Evolutionary conservation across 169 alveolate species (phyloP), one percentile per base, ranked within the genome.

Genomic region (Ichthyophthirius multifiliis): DNA sequence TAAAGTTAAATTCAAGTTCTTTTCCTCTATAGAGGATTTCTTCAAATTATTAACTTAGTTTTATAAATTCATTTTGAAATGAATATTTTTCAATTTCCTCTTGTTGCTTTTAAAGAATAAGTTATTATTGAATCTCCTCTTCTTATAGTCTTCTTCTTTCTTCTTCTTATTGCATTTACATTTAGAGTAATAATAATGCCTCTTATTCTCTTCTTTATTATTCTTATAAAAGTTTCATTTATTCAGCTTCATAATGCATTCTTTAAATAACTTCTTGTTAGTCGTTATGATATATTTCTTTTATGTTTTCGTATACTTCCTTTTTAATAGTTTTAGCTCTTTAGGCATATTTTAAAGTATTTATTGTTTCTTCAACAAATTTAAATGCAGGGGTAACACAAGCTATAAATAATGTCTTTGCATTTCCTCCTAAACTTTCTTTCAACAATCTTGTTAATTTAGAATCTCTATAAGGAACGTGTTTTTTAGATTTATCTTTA

Each of bases 321-420:
- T 91, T 90, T 77, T 92, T 88, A 43, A 93, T 89, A 46, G 83
- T 89, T 75, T 89, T 90, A n/a, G 95, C 95, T 85, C 97, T 83
- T 34, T 84, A 74, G n/a, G 97, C 93, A 76, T 90, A 93, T 62
- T 82, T 74, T 64, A 90, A 77, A 20, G 97, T 93, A 74, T 93
- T 93, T 6, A 87, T 78, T 13, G 94, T 90, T 84, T 93, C 97
- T 75, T 90, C 95, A 41, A 63, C 83, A 35, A 88, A 85, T 35
- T 65, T 55, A 20, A 78, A 73, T n/a, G 93, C 87, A 31, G 92
- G 94, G 63, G 92, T 73, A 7, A 93, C 75, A 55, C 94, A 89
- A 31, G 94, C 92, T 27, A 90, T 91, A 94, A 93, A 90, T 13
- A 90, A 80, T 7, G 94, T 90, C 74, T 81, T 90, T 18, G 94